Evolutionary conservation across 306 rosid genomes (phyloP), one percentile per base, ranked within the genome.

Genomic region (Vigna nakashimae): DNA sequence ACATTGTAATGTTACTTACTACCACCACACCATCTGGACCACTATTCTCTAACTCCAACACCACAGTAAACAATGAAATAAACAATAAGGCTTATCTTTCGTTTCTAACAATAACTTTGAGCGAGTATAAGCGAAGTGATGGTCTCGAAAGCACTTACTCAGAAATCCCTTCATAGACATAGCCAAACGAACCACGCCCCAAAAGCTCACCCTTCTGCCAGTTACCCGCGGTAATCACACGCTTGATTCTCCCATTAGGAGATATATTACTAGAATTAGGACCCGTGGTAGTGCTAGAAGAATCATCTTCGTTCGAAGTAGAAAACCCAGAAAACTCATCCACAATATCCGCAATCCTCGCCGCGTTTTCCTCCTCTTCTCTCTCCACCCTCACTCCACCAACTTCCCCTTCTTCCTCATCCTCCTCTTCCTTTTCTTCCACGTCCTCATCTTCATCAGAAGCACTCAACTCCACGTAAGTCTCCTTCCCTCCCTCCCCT

Each of bases 171-270:
- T 92, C 97, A 51, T 76, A 94, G 3, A 94, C 98, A 14, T 94
- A 87, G 32, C 98, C 98, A 80, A 92, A 94, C 11, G 98, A 89
- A 52, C 98, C 98, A 18, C 97, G 93, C 40, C 98, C 98, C 62
- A 94, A 90, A 86, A 86, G 96, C 2, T 72, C 87, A 24, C 97
- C 97, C 86, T 84, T 86, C 48, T 81, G 81, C 97, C 97, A 94
- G 20, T 49, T 49, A 18, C 81, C 81, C 13, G 81, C 28, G 59
- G 85, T 75, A 52, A 92, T 90, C 26, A 16, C 73, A n/a, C 82
- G 88, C 83, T 78, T 90, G 17, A 80, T 52, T 75, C 88, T 90
- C 73, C 74, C 88, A 62, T 82, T 90, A 1, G 98, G 98, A 34
- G 98, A 94, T 78, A 91, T 85, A 52, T 79, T 80, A 46, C 84